These are phyloP conservation scores for Hygrocybe coccinea DNA, from an alignment of 768 basidiomycete genomes.

Conservation along the genomic window DNA sequence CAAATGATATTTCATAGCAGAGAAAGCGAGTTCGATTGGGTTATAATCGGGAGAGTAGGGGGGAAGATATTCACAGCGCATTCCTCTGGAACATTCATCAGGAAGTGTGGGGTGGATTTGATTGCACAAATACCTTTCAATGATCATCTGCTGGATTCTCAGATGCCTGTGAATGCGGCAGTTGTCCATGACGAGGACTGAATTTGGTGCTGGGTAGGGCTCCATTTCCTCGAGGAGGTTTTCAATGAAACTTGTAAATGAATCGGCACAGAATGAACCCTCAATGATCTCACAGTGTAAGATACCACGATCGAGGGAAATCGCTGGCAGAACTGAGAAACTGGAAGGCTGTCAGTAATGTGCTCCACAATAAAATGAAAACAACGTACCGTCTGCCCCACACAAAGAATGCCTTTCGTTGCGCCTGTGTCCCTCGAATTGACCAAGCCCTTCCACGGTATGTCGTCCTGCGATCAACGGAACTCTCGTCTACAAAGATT, in stretches of 20 bases:
- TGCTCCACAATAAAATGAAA: not conserved
- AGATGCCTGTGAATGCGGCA: conserved; percentile 29
- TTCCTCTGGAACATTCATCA: conserved; percentile 10
- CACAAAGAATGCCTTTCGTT: not conserved
- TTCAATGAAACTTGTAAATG: not conserved
- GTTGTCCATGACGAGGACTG: conserved; percentile 35
- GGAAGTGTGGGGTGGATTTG: no score
- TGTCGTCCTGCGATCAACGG: not conserved
- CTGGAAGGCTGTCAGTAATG: not conserved
- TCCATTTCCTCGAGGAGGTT: conserved; percentile 22
- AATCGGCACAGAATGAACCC: not conserved
- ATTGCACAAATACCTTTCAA: not conserved
- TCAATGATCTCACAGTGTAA: not conserved
- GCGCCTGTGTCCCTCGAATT: not conserved
- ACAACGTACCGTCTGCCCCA: not conserved
- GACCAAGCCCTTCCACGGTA: not conserved
- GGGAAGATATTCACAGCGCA: conserved; percentile 21
- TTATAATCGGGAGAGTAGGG: conserved; percentile 28
- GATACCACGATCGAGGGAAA: not conserved
- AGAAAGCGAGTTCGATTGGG: conserved; percentile 28
- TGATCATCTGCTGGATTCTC: no score
- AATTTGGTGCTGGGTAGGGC: conserved; percentile 26
- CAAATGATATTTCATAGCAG: conserved; percentile 18
- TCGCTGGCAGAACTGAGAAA: not conserved
- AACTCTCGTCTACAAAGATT: not conserved